Evolutionary conservation across 768 basidiomycete species (phyloP), one percentile per base, ranked within the genome.

Genomic region (Strobilomyces echinocephalus): DNA sequence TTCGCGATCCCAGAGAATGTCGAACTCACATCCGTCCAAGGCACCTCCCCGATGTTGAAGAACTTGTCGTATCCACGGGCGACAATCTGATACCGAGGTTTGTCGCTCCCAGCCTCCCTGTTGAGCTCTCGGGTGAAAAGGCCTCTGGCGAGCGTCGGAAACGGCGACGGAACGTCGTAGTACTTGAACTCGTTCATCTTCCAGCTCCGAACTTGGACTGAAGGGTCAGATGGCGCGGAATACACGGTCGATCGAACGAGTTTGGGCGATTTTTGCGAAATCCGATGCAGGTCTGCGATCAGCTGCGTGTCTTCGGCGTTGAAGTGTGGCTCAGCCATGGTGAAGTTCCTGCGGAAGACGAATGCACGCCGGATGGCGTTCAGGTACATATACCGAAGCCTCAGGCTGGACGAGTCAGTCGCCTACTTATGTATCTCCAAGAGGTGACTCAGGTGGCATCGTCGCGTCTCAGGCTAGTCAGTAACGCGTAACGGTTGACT

Each of bases 171-270:
- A 2, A 91, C 77, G 46, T 88, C 83, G 55, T 91, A 88, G 72
- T 95, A 97, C 67, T 92, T 92, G 77, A 85, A 91, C 69, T 98
- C 97, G 70, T 91, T 89, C 92, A 98, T 93, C 76, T 93, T 95
- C 95, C 95, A 97, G 72, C 89, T 92, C 4, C 82, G 78, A 30
- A 97, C 72, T 4, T 67, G 63, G 60, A 84, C 75, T 2, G 67
- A 59, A 1, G 81, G 76, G 53, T 81, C 80, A 1, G 79, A 80
- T 0, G 87, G 83, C 0, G 80, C 83, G 1, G 68, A 40, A 63
- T 88, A 85, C 2, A 69, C 61, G 0, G 78, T 75, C 3, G 82
- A 82, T 44, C 76, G 79, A 50, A 91, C 78, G 46, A 92, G 82
- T 65, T 85, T 88, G 3, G 82, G 78, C 0, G 75, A 75, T 47